Evolutionary conservation across 805 yeast genomes (phyloP), one percentile per base, ranked within the genome.

Genomic region (Cyberlindnera saturnus): DNA sequence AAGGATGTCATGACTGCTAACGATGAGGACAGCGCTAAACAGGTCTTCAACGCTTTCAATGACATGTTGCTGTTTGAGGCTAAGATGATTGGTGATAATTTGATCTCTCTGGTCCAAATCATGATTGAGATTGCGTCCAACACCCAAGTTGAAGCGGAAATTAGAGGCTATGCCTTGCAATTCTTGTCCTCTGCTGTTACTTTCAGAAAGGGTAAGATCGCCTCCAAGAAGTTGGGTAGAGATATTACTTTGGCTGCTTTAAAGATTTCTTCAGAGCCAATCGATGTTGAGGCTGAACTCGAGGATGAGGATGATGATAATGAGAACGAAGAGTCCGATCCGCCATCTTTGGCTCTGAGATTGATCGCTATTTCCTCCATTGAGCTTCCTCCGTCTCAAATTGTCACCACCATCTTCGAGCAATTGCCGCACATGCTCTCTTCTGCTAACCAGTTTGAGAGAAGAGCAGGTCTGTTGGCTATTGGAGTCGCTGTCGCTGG

Each of bases 381-480:
- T 36, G 89, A 83, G 58, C 73, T 93, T 57, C 96, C 99, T 42
- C 96, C 98, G 39, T 77, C 88, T 35, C 99, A 93, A 65, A 95
- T 86, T 44, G 81, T 90, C 51, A 75, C 73, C 50, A 91, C 96
- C 36, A 73, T 91, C 49, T 72, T 88, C 48, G 86, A 80, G 51
- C 76, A 74, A 51, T 63, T 86, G 49, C 74, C 77, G 36, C 60
- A 74, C 36, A 65, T 81, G 71, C 63, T 82, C 48, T 66, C 77
- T 39, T 76, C 90, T 15, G 51, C 77, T n/a, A 79, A 86, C 61
- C 73, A 75, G 48, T 82, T 77, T 51, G 88, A 85, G 68, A 81
- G 95, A 70, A 81, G 96, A 69, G 96, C 95, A 46, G 93, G 85
- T 43, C 72, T 89, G 41, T 70, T 87, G 55, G 77, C 95, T 30